Percentiles rank a stretch among this genome's conserved stretches.
Evolutionary conservation across 257 asterid genomes (phyloP).

Genomic region (Datura wrightii): DNA sequence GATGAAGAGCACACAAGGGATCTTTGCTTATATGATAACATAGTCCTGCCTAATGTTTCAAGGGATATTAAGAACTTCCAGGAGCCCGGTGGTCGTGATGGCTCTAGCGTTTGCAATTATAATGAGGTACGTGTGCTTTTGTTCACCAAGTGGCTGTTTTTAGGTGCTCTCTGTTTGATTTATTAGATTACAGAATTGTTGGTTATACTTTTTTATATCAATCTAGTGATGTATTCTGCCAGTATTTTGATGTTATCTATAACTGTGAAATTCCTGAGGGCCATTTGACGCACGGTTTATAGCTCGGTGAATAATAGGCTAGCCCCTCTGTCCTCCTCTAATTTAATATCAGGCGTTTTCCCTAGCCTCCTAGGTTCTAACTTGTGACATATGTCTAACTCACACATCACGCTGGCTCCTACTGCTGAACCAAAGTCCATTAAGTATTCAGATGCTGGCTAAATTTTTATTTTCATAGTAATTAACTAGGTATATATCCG

Average conservation of each 20-base stretch:
- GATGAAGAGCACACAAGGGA: slow-evolving; percentile 75
- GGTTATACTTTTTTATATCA: background rate
- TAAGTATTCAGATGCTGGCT: background rate
- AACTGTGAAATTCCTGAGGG: background rate
- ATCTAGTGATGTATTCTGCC: background rate
- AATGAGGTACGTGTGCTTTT: slow-evolving; percentile 54
- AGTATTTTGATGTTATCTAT: background rate
- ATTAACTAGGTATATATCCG: no score
- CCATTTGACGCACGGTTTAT: background rate
- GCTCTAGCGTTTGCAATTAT: slow-evolving; percentile 73
- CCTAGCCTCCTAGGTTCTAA: background rate
- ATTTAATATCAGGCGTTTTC: background rate
- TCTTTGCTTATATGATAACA: slow-evolving; percentile 61
- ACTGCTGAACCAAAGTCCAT: background rate
- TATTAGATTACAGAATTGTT: background rate
- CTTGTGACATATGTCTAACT: slow-evolving; percentile 11
- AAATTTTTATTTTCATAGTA: no score
- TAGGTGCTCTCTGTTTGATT: background rate
- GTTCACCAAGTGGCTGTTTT: background rate
- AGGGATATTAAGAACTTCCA: slow-evolving; percentile 62
- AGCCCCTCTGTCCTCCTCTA: background rate
- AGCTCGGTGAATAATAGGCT: background rate
- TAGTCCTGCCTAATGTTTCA: slow-evolving; percentile 70
- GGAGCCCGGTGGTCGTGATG: slow-evolving; percentile 68
- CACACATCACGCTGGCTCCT: background rate